Base-by-base conservation (phyloP, 768 basidiomycete species). In the Tulasnella sp. region DNA sequence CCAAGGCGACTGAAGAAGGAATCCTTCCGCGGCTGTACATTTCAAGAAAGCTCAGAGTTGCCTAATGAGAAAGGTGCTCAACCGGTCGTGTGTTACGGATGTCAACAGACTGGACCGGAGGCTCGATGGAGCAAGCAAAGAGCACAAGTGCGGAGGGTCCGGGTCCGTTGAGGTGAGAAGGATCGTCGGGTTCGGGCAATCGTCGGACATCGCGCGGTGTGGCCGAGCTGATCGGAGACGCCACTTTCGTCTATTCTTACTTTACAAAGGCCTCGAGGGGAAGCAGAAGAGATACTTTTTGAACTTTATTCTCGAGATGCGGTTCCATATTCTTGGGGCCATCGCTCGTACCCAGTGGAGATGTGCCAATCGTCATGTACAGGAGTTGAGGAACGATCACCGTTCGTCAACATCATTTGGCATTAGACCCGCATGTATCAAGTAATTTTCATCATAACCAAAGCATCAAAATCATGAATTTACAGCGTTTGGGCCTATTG, bases 141-240 rank as follows among this genome's bases (percentile, higher is more conserved):
- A 64, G 8, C 31, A 16, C n/a, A 64, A 9, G 16, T 24, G 22
- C 16, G 22, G n/a, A 34, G 28, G 16, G 8, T 50, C 1, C 16
- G 22, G 18, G 28, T 31, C 28, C 60, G 60, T 28, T 4, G 60
- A 64, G 11, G 60, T 64, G 60, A 20, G 60, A 64, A 64, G 11
- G n/a, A 64, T n/a, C 28, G 60, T 64, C 60, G 60, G 60, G 28
- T 64, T 64, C 60, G 60, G 60, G 60, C 31, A 34, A 64, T 64
- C 60, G 12, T 64, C 60, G 60, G 60, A 18, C 28, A 8, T 8
- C 28, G n/a, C 22, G 60, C 11, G 22, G 16, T 18, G 14, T 64
- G 60, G 60, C 60, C 60, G 60, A 64, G 60, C n/a, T 34, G 60
- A 24, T 64, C 60, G 60, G 60, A 31, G 12, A 16, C 16, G n/a